These are phyloP conservation scores for Scedosporium aurantiacum DNA, from an alignment of 2,329 filamentous ascomycete genomes.

Conservation along the genomic window DNA sequence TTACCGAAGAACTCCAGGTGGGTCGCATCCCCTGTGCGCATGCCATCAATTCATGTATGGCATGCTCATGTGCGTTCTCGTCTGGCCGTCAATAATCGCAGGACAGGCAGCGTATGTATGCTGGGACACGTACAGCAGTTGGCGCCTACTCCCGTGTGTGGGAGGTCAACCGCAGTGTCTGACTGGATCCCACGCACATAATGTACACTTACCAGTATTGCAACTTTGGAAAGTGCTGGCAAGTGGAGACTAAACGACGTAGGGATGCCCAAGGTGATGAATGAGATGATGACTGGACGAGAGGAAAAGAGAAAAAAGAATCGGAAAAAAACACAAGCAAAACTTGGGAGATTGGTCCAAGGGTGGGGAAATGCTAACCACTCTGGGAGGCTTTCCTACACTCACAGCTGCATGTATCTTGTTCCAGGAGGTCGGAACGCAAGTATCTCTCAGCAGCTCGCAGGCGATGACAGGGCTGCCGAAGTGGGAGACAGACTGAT, in stretches of 20 bases:
- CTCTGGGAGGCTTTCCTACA: background rate
- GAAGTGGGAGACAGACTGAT: background rate
- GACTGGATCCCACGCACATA: background rate
- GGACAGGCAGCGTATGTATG: background rate
- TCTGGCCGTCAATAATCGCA: background rate
- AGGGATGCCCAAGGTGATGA: background rate
- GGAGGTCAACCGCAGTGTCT: background rate
- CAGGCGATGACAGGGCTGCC: background rate
- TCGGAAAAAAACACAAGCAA: background rate
- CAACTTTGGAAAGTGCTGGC: background rate
- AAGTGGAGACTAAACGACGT: background rate
- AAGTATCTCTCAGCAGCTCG: background rate
- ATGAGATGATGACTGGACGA: background rate
- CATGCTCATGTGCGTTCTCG: slow-evolving; percentile 1
- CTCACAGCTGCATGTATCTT: background rate
- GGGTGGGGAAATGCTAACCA: background rate
- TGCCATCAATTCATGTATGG: background rate
- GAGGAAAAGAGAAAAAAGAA: background rate
- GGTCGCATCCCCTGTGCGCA: background rate
- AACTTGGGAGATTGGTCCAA: background rate
- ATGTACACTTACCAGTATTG: background rate
- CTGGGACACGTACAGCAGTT: background rate
- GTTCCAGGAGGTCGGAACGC: background rate
- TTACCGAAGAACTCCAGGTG: background rate
- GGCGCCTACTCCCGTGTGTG: background rate